phyloP scores from a whole-genome alignment of 2,329 filamentous ascomycete species.

The Ophiostoma angusticollis region DNA sequence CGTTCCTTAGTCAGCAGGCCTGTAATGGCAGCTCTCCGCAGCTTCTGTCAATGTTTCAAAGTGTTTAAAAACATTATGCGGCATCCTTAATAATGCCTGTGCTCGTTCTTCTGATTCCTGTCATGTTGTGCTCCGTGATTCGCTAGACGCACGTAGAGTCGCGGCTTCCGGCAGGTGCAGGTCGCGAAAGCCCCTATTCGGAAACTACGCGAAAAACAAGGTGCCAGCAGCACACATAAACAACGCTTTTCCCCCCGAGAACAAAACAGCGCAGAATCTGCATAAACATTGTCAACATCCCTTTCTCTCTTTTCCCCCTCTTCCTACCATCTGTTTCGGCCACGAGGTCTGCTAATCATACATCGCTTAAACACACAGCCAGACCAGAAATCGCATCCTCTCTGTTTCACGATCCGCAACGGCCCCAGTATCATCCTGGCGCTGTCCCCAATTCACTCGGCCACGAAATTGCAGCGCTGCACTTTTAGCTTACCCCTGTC shows the following conservation, averaged over 20 bases:
- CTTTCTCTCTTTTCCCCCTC: background rate
- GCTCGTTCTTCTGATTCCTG: no score
- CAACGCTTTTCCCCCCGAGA: conserved; percentile 2
- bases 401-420: conserved; percentile 7
- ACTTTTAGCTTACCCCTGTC: background rate
- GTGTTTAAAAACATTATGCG: no score
- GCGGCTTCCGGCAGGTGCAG: no score
- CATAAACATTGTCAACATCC: background rate
- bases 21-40: no score
- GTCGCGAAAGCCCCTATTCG: no score
- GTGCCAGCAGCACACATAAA: conserved; percentile 5
- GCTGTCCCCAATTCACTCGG: conserved; percentile 14
- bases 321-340: conserved; percentile 1
- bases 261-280: conserved; percentile 4
- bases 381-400: conserved; percentile 8
- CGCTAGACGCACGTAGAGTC: no score
- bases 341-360: background rate
- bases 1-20: conserved; percentile 6
- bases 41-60: no score
- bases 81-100: no score
- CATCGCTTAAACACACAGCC: conserved; percentile 4
- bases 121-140: no score
- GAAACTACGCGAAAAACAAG: conserved; percentile 4
- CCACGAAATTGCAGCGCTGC: conserved; percentile 20
- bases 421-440: conserved; percentile 6